Evolutionary conservation across 2,329 filamentous ascomycete genomes (phyloP).

Genomic region (Biscogniauxia marginata): DNA sequence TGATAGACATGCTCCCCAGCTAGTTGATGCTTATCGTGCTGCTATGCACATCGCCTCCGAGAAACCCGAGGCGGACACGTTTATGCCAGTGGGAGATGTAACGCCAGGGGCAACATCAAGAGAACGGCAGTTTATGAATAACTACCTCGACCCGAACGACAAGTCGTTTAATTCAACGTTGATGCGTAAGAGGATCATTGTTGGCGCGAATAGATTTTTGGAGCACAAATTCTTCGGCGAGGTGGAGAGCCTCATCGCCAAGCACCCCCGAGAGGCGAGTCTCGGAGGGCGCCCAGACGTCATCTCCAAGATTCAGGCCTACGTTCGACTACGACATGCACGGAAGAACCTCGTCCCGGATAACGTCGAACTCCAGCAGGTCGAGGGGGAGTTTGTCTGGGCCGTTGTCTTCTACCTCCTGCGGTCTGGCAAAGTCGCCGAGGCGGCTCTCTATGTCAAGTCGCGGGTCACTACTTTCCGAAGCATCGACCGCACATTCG

Average conservation of each 20-base stretch:
- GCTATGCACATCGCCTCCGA: slow-evolving; percentile 78
- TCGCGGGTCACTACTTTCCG: slow-evolving; percentile 78
- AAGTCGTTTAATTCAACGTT: slow-evolving; percentile 62
- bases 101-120: slow-evolving; percentile 64
- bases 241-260: slow-evolving; percentile 74
- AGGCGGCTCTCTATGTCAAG: slow-evolving; percentile 84
- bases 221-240: slow-evolving; percentile 79
- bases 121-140: slow-evolving; percentile 72
- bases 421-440: slow-evolving; percentile 76
- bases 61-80: slow-evolving; percentile 56
- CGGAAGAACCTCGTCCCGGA: slow-evolving; percentile 84
- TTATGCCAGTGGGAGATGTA: no score
- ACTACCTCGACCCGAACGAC: slow-evolving; percentile 73
- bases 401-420: slow-evolving; percentile 90
- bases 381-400: slow-evolving; percentile 86
- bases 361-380: slow-evolving; percentile 74
- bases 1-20: slow-evolving; percentile 69
- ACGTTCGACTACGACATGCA: slow-evolving; percentile 75
- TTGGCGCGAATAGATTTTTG: slow-evolving; percentile 75
- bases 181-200: slow-evolving; percentile 76
- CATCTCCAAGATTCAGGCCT: slow-evolving; percentile 88
- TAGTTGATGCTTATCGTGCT: slow-evolving; percentile 80
- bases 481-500: slow-evolving; percentile 86
- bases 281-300: slow-evolving; percentile 86
- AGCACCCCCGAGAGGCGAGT: slow-evolving; percentile 83